Conservation (phyloP, 495 filamentous ascomycete genomes). For the Penicillium bialowiezense region DNA sequence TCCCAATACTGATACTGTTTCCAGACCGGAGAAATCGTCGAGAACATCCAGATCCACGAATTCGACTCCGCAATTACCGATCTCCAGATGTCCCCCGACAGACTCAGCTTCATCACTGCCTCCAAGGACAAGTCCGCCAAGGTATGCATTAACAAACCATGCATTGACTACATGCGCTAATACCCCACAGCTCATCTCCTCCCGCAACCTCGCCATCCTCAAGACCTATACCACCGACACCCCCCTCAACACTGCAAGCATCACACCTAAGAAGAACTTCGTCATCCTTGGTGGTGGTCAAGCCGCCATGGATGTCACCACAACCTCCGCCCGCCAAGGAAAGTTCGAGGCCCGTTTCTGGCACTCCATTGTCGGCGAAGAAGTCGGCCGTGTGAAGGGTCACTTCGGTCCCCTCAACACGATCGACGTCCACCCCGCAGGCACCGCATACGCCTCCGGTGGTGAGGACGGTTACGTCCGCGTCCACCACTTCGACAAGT, state of each 20-base stretch:
- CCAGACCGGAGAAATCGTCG: slow-evolving; percentile 75
- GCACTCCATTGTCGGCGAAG: slow-evolving; percentile 89
- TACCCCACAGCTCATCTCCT: slow-evolving; percentile 64
- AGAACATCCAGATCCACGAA: slow-evolving; percentile 80
- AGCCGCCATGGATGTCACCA: slow-evolving; percentile 99
- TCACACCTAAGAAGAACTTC: slow-evolving; percentile 93
- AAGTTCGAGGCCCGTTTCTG: slow-evolving; percentile 99
- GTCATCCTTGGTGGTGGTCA: slow-evolving; percentile 97
- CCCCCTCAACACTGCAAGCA: slow-evolving; percentile 91
- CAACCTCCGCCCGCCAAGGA: slow-evolving; percentile 85
- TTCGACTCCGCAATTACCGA: slow-evolving; percentile 82
- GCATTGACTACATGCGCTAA: slow-evolving; percentile 3
- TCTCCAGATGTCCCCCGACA: slow-evolving; percentile 89
- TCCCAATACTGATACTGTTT: slow-evolving; percentile 9
- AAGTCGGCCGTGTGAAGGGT: slow-evolving; percentile 92
- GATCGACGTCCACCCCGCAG: slow-evolving; percentile 83
- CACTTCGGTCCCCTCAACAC: slow-evolving; percentile 95
- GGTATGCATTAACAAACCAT: slow-evolving; percentile 42
- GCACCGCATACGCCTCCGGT: slow-evolving; percentile 87
- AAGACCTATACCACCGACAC: slow-evolving; percentile 93
- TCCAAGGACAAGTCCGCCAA: slow-evolving; percentile 97
- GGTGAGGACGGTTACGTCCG: slow-evolving; percentile 99
- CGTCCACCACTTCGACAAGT: slow-evolving; percentile 96
- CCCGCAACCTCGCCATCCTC: slow-evolving; percentile 80
- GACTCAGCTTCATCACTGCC: slow-evolving; percentile 96